Conservation (phyloP, 192 early-diverging fungal species). For the Piromyces finnis region DNA sequence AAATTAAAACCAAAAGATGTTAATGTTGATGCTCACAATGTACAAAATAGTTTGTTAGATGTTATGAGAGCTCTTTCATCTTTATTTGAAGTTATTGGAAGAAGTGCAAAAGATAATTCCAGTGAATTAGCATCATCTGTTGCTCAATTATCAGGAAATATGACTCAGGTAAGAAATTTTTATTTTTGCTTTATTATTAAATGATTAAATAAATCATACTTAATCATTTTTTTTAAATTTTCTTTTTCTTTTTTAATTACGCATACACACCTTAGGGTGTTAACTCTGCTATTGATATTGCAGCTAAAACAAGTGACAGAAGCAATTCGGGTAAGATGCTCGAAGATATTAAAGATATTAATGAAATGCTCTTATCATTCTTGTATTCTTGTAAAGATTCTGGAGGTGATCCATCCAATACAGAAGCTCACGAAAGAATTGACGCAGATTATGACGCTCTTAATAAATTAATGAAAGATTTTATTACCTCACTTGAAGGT, state of each 20-base stretch:
- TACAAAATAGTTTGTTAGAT: conserved; percentile 15
- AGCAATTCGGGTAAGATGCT: conserved; percentile 15
- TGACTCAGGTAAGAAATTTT: conserved; percentile 8
- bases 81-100: conserved; percentile 21
- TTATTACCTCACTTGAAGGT: conserved; percentile 23
- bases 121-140: conserved; percentile 12
- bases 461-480: conserved; percentile 8
- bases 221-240: not conserved
- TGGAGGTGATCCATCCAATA: conserved; percentile 6
- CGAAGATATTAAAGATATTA: conserved; percentile 18
- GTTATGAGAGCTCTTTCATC: conserved; percentile 14
- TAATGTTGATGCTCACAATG: not conserved
- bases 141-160: conserved; percentile 14
- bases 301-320: conserved; percentile 17
- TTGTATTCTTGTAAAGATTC: conserved; percentile 12
- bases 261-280: conserved; percentile 4
- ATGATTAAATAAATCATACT: too few relatives aligned
- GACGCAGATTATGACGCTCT: conserved; percentile 11
- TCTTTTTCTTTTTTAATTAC: not conserved
- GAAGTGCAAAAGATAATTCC: conserved; percentile 14
- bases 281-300: conserved; percentile 12
- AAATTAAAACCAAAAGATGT: not conserved
- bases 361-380: conserved; percentile 18
- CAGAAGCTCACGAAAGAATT: conserved; percentile 7
- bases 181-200: too few relatives aligned